Evolutionary conservation across 345 rosid species (phyloP), one percentile per base, ranked within the genome.

Genomic region (Syzygium grande): DNA sequence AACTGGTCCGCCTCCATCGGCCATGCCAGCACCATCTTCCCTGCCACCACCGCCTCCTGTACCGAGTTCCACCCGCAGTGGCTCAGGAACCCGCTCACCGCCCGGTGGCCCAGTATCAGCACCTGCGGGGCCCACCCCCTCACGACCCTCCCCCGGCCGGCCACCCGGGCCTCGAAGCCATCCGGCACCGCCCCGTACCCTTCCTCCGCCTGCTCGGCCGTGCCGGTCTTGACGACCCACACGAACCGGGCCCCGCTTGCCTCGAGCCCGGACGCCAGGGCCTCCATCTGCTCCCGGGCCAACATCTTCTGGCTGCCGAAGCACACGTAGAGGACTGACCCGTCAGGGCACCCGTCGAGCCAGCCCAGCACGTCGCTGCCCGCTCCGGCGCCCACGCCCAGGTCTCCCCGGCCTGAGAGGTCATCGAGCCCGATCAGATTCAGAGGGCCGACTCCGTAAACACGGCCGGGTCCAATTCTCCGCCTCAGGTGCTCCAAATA

Each of bases 51-150:
- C 34, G 90, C 95, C 90, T 96, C 98, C 27, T 92, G 90, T 86
- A 92, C 88, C 38, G 97, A 96, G 93, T 96, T 94, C 97, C 98
- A 95, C 12, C 98, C 96, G 53, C 96, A 94, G 15, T 95, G 97
- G 87, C 93, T 95, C 91, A 96, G 86, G 61, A 95, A 96, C 86
- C 92, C 92, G 29, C 96, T 93, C 5, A 94, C 94, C 0, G 96
- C 96, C 13, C 85, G 84, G 90, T 96, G 98, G 56, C 59, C 73
- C 89, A 96, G 90, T 43, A 95, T 77, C 52, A 1, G 86, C 56
- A 86, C 91, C 88, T 96, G 98, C 11, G 94, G 96, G 0, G 90
- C 98, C 99, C 98, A 96, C 22, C 92, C 95, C 43, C 85, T 90
- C 5, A 92, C 59, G 4, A 94, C 92, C 54, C 83, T 21, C 7